These are phyloP conservation scores for Panaeolus papilionaceus DNA, from an alignment of 768 basidiomycete genomes.

Conservation along the genomic window DNA sequence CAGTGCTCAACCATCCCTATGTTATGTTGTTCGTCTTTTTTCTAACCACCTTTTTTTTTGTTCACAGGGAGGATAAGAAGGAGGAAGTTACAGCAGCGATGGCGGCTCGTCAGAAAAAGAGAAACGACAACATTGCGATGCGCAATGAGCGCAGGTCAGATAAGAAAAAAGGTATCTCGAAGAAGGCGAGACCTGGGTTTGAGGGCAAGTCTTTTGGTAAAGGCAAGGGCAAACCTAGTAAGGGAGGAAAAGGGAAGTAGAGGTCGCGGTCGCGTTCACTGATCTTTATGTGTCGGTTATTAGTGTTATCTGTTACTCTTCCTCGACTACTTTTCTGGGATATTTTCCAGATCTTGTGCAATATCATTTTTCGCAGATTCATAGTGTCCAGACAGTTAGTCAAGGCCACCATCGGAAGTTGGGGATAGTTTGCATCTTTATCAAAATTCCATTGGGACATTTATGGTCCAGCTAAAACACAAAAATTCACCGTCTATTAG, in stretches of 20 bases:
- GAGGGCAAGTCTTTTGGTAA: conserved; percentile 85
- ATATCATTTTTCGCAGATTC: not conserved
- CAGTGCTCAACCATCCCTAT: conserved; percentile 32
- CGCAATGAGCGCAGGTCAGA: conserved; percentile 82
- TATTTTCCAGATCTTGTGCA: not conserved
- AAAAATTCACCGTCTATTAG: no score
- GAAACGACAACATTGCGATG: conserved; percentile 87
- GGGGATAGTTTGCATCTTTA: no score
- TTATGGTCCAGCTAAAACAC: no score
- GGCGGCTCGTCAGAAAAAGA: conserved; percentile 90
- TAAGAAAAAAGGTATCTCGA: conserved; percentile 49
- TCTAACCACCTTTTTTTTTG: conserved; percentile 11
- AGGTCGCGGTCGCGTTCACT: not conserved
- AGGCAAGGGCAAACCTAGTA: conserved; percentile 42
- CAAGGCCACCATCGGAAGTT: no score
- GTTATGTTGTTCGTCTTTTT: conserved; percentile 15
- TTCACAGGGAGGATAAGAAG: conserved; percentile 83
- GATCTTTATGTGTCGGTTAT: conserved; percentile 5
- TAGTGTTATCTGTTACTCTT: not conserved
- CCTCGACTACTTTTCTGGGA: not conserved
- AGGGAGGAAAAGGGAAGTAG: conserved; percentile 39
- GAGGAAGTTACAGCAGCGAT: conserved; percentile 74
- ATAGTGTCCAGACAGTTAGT: no score
- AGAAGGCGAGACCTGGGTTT: conserved; percentile 81
- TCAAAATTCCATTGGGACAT: no score